Conservation (phyloP, 1,139 yeast species). For the Magnusiomyces paraingens region DNA sequence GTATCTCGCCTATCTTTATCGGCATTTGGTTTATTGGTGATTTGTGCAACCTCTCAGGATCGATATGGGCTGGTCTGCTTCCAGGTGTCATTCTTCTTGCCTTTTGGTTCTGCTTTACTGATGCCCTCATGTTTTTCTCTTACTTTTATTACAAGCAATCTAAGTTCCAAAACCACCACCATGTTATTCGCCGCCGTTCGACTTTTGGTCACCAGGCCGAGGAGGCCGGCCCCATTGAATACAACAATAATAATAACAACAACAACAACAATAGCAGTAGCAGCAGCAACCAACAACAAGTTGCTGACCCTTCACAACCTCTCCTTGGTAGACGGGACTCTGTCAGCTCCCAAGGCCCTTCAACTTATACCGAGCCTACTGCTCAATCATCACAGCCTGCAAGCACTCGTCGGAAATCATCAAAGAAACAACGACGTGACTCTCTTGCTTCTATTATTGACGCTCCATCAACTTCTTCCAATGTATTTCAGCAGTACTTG, state of each 20-base stretch:
- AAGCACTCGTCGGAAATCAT: slow-evolving; percentile 12
- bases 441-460: slow-evolving; percentile 25
- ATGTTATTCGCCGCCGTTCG: slow-evolving; percentile 3
- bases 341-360: slow-evolving; percentile 8
- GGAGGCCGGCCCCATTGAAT: no score
- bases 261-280: slow-evolving; percentile 17
- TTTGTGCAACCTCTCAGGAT: slow-evolving; percentile 57
- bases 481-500: slow-evolving; percentile 41
- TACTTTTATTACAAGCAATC: slow-evolving; percentile 43
- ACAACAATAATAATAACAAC: slow-evolving; percentile 2
- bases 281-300: slow-evolving; percentile 9
- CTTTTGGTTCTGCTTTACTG: slow-evolving; percentile 69
- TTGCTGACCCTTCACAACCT: slow-evolving; percentile 20
- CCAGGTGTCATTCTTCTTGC: slow-evolving; percentile 69
- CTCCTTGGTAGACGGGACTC: slow-evolving; percentile 18
- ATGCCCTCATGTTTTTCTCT: slow-evolving; percentile 53
- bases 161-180: slow-evolving; percentile 6
- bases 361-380: slow-evolving; percentile 3
- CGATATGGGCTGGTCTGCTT: slow-evolving; percentile 63
- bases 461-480: slow-evolving; percentile 17
- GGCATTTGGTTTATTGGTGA: slow-evolving; percentile 73
- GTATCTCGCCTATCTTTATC: slow-evolving; percentile 65
- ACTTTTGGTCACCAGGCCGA: background rate
- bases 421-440: slow-evolving; percentile 21
- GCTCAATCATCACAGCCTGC: background rate